phyloP scores from a whole-genome alignment of 148 eudicot genomes.

The Linanthus parryae region DNA sequence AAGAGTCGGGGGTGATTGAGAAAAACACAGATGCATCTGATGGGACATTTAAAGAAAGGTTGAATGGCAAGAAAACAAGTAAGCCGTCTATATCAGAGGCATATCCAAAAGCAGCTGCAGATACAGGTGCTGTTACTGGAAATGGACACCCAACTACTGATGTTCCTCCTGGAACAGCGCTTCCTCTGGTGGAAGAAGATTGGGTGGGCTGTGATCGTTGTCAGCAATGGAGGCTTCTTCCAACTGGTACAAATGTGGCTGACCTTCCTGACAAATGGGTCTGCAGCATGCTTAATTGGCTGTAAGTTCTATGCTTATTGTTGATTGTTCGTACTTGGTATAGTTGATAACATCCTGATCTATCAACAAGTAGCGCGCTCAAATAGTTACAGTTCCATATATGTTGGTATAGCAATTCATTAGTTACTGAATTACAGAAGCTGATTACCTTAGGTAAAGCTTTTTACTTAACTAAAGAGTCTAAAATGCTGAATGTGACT shows the following conservation, averaged over 20 bases:
- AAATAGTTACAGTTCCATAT: too few relatives aligned
- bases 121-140: slow-evolving; percentile 19
- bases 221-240: slow-evolving; percentile 86
- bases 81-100: slow-evolving; percentile 21
- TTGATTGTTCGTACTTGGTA: not conserved
- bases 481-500: too few relatives aligned
- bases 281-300: slow-evolving; percentile 84
- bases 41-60: slow-evolving; percentile 27
- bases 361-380: too few relatives aligned
- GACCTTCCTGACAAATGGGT: slow-evolving; percentile 83
- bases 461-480: too few relatives aligned
- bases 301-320: slow-evolving; percentile 52
- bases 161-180: slow-evolving; percentile 30
- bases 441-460: too few relatives aligned
- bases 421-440: too few relatives aligned
- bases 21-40: slow-evolving; percentile 30
- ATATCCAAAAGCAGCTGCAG: slow-evolving; percentile 25
- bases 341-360: slow-evolving; percentile 2
- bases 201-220: slow-evolving; percentile 93
- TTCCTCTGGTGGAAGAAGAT: slow-evolving; percentile 43
- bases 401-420: too few relatives aligned
- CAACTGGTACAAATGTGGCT: slow-evolving; percentile 57
- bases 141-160: slow-evolving; percentile 43
- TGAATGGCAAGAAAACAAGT: slow-evolving; percentile 23
- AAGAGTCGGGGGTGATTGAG: slow-evolving; percentile 28